Conservation (phyloP, 129 eudicot species). For the Tagetes erecta region DNA sequence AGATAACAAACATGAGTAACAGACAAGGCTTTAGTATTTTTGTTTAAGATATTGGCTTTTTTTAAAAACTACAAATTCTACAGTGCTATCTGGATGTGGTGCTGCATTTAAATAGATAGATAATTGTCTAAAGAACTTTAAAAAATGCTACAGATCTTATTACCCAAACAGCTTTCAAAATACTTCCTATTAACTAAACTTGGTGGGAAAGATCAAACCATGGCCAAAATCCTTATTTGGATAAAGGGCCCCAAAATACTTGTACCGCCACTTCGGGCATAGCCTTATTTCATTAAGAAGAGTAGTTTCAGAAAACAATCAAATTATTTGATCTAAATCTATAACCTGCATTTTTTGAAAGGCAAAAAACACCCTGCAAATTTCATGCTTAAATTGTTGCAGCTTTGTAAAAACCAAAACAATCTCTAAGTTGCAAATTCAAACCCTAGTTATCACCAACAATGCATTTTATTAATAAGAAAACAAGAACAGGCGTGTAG, state of each 20-base stretch:
- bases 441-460: conserved; percentile 20
- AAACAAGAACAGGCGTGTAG: not conserved
- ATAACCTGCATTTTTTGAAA: not conserved
- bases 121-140: not conserved
- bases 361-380: too few species aligned
- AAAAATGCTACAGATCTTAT: not conserved
- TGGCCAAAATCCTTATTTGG: not conserved
- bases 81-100: not conserved
- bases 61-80: not conserved
- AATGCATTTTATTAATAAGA: conserved; percentile 9
- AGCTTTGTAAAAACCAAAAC: not conserved
- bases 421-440: conserved; percentile 11
- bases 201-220: not conserved
- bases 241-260: not conserved
- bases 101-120: not conserved
- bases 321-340: not conserved
- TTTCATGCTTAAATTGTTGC: too few species aligned
- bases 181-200: not conserved
- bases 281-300: not conserved
- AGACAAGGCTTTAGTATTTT: not conserved
- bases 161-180: not conserved
- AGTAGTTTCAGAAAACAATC: not conserved
- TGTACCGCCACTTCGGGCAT: not conserved
- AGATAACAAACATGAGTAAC: not conserved
- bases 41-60: not conserved